Evolutionary conservation across 2,329 filamentous ascomycete genomes (phyloP), one percentile per base, ranked within the genome.

Genomic region (Annulohypoxylon truncatum): DNA sequence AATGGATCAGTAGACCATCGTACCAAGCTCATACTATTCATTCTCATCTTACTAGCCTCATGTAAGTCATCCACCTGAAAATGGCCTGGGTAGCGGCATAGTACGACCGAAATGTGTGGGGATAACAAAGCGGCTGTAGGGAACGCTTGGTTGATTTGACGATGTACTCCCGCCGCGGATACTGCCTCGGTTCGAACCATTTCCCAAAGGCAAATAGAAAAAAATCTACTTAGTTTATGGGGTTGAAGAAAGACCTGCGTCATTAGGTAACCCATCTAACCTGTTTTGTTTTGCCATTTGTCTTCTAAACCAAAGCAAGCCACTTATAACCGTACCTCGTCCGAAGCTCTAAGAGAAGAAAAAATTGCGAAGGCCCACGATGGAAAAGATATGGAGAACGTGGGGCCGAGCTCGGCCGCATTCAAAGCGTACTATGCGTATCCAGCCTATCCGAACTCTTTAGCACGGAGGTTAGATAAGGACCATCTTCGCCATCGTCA

Each of bases 391-490:
- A 68, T 72, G 69, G 71, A 65, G 70, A 72, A 69, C 61, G 71
- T 74, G 70, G 74, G 74, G 69, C 72, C 68, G 66, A 70, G 65
- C 62, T 66, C 66, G 68, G 70, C 67, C 62, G 60, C 56, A 69
- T 66, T 67, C 46, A 56, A 60, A 59, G 69, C 64, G 52, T 66
- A 54, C 46, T 54, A 60, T 57, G 69, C 64, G 52, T 66, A 54
- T 62, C 38, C 38, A 28, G 24, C 22, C 44, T 48, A 28, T n/a
- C 44, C 44, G 22, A 59, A 59, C 54, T 61, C 47, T 60, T 67
- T 69, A 64, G 64, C 54, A 61, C 52, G 44, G 51, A 54, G 51
- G 15, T 67, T 61, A 73, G 74, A 76, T 76, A 75, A 75, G 75
- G 67, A 55, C 61, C 64, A 64, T 66, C 57, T 58, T 63, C 38